A percentile compares a stretch with the other conserved stretches of the same genome.
Evolutionary conservation across 768 basidiomycete species (phyloP).

Genomic region (Phaeotremella fagi): DNA sequence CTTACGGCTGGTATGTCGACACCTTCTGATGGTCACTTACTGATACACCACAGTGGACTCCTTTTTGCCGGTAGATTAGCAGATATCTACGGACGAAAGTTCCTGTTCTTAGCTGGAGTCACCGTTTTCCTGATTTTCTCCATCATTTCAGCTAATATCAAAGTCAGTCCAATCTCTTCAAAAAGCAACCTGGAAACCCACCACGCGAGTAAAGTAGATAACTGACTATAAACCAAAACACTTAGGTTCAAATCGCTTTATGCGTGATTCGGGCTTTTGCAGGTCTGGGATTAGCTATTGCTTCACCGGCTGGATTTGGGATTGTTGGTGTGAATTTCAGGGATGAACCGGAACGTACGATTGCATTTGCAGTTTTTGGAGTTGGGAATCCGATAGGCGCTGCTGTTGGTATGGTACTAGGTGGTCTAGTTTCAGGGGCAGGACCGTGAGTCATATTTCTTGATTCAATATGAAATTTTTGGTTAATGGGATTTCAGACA

Average conservation of each 20-base stretch:
- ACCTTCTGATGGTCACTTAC: neutral
- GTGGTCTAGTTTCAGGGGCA: conserved; percentile 62
- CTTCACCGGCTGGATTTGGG: conserved; percentile 22
- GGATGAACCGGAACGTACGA: conserved; percentile 54
- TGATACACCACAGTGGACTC: conserved; percentile 12
- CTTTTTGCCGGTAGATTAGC: conserved; percentile 36
- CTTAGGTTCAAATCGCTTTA: conserved; percentile 3
- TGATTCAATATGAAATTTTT: no score
- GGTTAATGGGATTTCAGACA: neutral
- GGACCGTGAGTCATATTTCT: conserved; percentile 49
- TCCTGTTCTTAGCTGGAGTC: conserved; percentile 62
- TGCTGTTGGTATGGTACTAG: conserved; percentile 62
- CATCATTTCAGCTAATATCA: conserved; percentile 45
- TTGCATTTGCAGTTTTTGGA: conserved; percentile 74
- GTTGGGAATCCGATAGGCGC: conserved; percentile 77
- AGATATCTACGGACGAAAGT: conserved; percentile 62
- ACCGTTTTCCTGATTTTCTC: conserved; percentile 57
- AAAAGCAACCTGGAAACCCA: neutral
- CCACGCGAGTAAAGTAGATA: neutral
- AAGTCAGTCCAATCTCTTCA: conserved; percentile 1
- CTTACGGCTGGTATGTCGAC: conserved; percentile 19
- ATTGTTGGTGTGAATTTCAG: conserved; percentile 17
- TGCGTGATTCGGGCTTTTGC: conserved; percentile 27
- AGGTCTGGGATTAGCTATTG: conserved; percentile 20
- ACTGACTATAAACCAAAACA: neutral